phyloP scores from a whole-genome alignment of 768 basidiomycete genomes.

The Pleurotus platypus region DNA sequence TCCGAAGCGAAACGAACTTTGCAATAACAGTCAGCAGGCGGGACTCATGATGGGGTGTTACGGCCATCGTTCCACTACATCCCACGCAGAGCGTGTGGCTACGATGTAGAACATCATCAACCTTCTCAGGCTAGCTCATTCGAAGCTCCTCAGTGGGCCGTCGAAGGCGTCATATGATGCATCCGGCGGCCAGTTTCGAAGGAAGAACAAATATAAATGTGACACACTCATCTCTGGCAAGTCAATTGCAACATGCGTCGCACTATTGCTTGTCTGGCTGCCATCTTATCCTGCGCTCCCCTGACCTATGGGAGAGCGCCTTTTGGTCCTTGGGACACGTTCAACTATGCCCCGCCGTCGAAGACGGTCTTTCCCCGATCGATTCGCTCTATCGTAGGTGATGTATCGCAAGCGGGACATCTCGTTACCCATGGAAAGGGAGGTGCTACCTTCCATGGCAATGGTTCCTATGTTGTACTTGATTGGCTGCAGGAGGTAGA shows the following conservation, averaged over 20 bases:
- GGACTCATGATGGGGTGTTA: no score
- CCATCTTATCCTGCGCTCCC: neutral
- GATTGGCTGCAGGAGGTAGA: constrained; percentile 36
- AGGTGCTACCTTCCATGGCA: constrained; percentile 23
- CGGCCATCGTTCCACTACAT: no score
- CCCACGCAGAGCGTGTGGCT: no score
- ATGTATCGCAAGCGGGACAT: constrained; percentile 19
- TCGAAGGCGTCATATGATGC: no score
- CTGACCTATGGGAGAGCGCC: constrained; percentile 24
- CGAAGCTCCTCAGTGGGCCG: no score
- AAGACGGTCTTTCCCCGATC: constrained; percentile 26
- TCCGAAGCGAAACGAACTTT: no score
- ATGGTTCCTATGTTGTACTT: constrained; percentile 31
- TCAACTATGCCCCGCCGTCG: constrained; percentile 35
- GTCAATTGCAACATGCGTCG: neutral
- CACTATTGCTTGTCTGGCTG: no score
- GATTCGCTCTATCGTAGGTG: constrained; percentile 22
- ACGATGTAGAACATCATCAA: no score
- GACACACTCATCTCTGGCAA: neutral
- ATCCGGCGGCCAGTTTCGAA: no score
- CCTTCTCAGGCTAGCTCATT: no score
- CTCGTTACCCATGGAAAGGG: constrained; percentile 20
- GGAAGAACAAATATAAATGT: no score
- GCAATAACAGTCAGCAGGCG: no score
- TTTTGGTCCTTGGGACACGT: constrained; percentile 38